Percentiles rank a stretch among this genome's conserved stretches.
Evolutionary conservation across 1,284 basidiomycete species (phyloP).

Genomic region (Porodaedalea pini): DNA sequence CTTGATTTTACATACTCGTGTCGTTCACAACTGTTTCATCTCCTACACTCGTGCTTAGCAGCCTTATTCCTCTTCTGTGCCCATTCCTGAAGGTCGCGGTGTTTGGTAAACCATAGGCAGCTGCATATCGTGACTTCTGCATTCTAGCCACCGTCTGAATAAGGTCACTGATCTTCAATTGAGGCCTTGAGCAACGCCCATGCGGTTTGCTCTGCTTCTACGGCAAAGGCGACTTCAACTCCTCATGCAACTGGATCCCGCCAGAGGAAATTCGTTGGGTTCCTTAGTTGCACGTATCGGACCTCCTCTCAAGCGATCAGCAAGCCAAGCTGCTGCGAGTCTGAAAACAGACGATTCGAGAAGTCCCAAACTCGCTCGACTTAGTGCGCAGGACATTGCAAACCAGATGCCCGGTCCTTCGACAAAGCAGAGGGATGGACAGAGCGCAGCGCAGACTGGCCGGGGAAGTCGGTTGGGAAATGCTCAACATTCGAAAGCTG

Average conservation of each 20-base stretch:
- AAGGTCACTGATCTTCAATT: background rate
- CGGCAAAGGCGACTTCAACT: conserved; percentile 45
- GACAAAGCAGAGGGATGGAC: background rate
- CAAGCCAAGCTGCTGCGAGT: conserved; percentile 34
- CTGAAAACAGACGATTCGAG: conserved; percentile 12
- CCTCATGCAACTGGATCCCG: conserved; percentile 53
- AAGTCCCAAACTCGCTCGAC: conserved; percentile 7
- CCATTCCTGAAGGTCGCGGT: too few relatives aligned
- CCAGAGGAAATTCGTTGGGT: conserved; percentile 27
- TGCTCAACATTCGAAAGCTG: background rate
- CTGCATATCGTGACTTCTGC: too few relatives aligned
- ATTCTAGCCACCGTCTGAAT: background rate
- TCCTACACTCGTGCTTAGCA: too few relatives aligned
- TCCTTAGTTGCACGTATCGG: conserved; percentile 26
- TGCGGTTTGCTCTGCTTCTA: conserved; percentile 48
- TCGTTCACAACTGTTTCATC: background rate
- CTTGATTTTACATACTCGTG: background rate
- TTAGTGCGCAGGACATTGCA: background rate
- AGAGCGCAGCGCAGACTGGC: background rate
- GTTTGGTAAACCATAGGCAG: too few relatives aligned
- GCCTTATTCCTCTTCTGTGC: too few relatives aligned
- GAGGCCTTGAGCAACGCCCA: conserved; percentile 24
- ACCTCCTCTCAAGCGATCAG: conserved; percentile 37
- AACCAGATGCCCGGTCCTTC: background rate
- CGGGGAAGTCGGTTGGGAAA: background rate